These are phyloP conservation scores for Hyparrhenia diplandra DNA, from an alignment of 176 grass and related monocot genomes.

Conservation along the genomic window DNA sequence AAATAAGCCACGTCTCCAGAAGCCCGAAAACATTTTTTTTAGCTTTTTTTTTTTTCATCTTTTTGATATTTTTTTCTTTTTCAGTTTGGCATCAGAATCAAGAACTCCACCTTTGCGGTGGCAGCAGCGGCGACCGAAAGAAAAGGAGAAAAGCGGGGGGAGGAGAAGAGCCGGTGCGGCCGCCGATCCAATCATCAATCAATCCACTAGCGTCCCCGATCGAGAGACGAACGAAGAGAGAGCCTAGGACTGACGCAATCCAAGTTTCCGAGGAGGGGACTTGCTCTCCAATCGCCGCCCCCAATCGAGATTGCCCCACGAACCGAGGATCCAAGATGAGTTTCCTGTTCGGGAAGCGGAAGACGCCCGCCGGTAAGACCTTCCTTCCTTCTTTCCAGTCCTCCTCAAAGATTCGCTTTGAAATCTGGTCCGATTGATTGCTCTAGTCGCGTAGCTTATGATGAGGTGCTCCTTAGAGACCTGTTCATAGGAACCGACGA, in stretches of 20 bases:
- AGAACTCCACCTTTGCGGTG: neutral
- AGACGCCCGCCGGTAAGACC: constrained; percentile 61
- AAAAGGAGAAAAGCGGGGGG: too few species aligned
- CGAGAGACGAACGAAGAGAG: neutral
- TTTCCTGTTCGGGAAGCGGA: constrained; percentile 79
- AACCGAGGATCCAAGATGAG: constrained; percentile 48
- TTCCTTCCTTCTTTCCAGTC: neutral
- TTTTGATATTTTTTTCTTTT: neutral
- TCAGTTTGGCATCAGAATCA: neutral
- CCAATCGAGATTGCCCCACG: neutral
- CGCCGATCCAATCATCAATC: neutral
- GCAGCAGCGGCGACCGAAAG: neutral
- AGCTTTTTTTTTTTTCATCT: neutral
- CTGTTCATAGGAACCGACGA: neutral
- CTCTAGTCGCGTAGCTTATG: neutral
- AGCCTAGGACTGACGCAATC: neutral
- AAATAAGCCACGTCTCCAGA: neutral
- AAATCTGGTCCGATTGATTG: neutral
- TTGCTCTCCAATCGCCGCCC: neutral
- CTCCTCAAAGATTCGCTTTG: neutral
- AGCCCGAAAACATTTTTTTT: neutral
- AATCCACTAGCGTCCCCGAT: neutral
- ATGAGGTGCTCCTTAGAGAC: neutral
- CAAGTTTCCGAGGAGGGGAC: neutral
- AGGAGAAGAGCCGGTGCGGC: neutral